A percentile compares a stretch with the other conserved stretches of the same genome.
These are phyloP conservation scores for Diaporthe nobilis DNA, from an alignment of 2,329 filamentous ascomycete genomes.

Conservation along the genomic window DNA sequence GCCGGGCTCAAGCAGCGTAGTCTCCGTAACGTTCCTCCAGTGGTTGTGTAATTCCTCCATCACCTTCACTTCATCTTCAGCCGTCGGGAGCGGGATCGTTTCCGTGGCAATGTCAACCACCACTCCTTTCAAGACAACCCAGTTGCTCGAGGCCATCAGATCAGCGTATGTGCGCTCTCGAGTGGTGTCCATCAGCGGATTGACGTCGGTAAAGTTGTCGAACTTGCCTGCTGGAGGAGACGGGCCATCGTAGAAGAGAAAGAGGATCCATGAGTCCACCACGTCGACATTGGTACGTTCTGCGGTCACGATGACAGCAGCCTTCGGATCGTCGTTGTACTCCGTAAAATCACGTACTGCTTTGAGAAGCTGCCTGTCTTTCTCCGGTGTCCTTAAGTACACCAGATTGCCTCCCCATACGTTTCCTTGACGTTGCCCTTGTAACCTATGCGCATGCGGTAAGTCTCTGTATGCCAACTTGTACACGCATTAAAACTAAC, in stretches of 20 bases:
- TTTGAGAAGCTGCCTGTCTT: conserved; percentile 7
- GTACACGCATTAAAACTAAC: not conserved
- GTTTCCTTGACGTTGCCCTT: conserved; percentile 24
- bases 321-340: conserved; percentile 13
- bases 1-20: conserved; percentile 1
- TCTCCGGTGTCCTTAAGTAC: conserved; percentile 21
- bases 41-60: conserved; percentile 20
- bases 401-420: conserved; percentile 25
- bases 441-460: not conserved
- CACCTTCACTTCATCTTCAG: conserved; percentile 5
- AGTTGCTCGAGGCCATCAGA: conserved; percentile 21
- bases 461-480: not conserved
- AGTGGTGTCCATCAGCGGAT: conserved; percentile 12
- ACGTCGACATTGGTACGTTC: conserved; percentile 17
- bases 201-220: conserved; percentile 15
- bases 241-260: conserved; percentile 20
- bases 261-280: conserved; percentile 23
- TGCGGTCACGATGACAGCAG: conserved; percentile 20
- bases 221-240: conserved; percentile 20
- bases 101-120: conserved; percentile 23
- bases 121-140: conserved; percentile 6
- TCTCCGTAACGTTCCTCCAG: conserved; percentile 1
- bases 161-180: conserved; percentile 19
- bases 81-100: not conserved
- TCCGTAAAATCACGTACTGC: conserved; percentile 21